Percentiles rank a stretch among this genome's conserved stretches.
Conservation (phyloP, 148 eudicot genomes). For the Fallopia convolvulus region DNA sequence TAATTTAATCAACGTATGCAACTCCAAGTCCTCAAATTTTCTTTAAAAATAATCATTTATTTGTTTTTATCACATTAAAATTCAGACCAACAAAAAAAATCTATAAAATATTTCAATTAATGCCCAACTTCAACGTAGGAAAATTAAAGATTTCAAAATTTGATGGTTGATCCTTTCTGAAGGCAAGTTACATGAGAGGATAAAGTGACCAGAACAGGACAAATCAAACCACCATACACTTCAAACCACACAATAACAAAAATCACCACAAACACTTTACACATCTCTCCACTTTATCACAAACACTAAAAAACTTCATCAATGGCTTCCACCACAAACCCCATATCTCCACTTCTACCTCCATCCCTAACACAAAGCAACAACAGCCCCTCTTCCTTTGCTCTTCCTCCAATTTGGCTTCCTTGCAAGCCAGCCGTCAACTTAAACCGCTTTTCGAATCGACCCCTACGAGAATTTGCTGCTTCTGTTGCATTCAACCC, state of each 20-base stretch:
- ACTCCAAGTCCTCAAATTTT: background rate
- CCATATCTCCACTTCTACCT: slow-evolving; percentile 24
- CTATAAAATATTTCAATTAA: background rate
- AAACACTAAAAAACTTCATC: slow-evolving; percentile 2
- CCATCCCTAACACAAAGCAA: slow-evolving; percentile 14
- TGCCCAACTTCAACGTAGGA: too few relatives aligned
- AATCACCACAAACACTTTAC: background rate
- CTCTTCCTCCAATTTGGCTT: slow-evolving; percentile 8
- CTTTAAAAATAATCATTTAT: background rate
- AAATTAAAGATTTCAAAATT: background rate
- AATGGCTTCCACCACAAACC: slow-evolving; percentile 34
- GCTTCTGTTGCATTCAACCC: slow-evolving; percentile 81
- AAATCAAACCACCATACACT: background rate
- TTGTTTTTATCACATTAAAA: background rate
- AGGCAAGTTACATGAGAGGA: background rate
- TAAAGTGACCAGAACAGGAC: background rate
- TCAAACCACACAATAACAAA: background rate
- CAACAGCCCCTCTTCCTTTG: background rate
- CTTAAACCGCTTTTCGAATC: background rate
- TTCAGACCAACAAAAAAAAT: background rate
- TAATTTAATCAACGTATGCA: background rate
- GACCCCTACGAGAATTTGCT: slow-evolving; percentile 24
- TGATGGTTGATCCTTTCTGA: background rate
- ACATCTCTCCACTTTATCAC: background rate
- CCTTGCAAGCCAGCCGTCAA: background rate